Evolutionary conservation across 257 asterid species (phyloP).

Genomic region (Salvia hispanica): DNA sequence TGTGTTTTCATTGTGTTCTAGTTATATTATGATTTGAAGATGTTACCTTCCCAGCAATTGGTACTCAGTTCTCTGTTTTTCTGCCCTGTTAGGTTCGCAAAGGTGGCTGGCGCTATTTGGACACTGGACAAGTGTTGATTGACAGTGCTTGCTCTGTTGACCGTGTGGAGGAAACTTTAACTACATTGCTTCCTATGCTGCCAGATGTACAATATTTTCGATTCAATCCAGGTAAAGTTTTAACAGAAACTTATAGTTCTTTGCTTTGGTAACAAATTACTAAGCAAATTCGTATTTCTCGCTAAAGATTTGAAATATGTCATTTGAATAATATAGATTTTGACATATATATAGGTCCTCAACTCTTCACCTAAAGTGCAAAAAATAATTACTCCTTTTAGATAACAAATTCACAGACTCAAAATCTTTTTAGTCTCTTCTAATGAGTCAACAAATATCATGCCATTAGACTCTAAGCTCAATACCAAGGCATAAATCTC

Average conservation of each 20-base stretch:
- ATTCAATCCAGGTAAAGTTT: conserved; percentile 85
- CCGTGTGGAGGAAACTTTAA: conserved; percentile 95
- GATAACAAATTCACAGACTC: not conserved
- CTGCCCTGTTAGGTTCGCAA: conserved; percentile 65
- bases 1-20: conserved; percentile 10
- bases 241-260: conserved; percentile 6
- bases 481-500: conserved; percentile 12
- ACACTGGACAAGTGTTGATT: conserved; percentile 95
- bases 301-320: not conserved
- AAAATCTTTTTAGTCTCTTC: not conserved
- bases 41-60: conserved; percentile 14
- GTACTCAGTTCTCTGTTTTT: conserved; percentile 27
- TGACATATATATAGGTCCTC: not conserved
- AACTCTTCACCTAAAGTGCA: not conserved
- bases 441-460: not conserved
- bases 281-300: not conserved
- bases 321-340: not conserved
- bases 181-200: conserved; percentile 93
- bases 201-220: conserved; percentile 93
- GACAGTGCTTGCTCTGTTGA: conserved; percentile 99
- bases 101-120: conserved; percentile 99
- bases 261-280: not conserved
- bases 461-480: not conserved
- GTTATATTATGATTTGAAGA: conserved; percentile 28
- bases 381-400: not conserved